Evolutionary conservation across 1,139 yeast genomes (phyloP).

Genomic region (Pichiaceae sp.): DNA sequence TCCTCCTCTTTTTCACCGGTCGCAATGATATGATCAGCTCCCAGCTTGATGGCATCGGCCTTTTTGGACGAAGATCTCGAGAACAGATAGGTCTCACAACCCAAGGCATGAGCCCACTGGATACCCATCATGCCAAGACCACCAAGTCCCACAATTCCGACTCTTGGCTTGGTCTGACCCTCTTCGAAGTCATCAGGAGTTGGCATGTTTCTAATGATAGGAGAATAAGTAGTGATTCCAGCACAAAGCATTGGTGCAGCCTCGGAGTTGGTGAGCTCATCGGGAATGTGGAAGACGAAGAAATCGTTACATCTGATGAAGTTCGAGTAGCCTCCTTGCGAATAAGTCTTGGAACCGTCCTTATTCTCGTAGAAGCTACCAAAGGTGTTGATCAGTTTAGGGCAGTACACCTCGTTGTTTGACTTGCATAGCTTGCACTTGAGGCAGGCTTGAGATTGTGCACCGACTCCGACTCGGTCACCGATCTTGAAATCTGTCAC

Average conservation of each 20-base stretch:
- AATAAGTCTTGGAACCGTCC: slow-evolving; percentile 26
- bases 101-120: slow-evolving; percentile 48
- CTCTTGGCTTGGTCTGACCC: slow-evolving; percentile 32
- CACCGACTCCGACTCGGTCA: slow-evolving; percentile 59
- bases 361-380: slow-evolving; percentile 28
- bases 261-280: slow-evolving; percentile 32
- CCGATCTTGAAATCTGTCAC: slow-evolving; percentile 43
- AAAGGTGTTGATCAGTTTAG: slow-evolving; percentile 34
- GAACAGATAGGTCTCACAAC: slow-evolving; percentile 48
- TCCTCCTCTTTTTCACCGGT: slow-evolving; percentile 30
- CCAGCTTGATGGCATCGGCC: slow-evolving; percentile 43
- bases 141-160: slow-evolving; percentile 52
- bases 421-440: slow-evolving; percentile 38
- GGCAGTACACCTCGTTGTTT: slow-evolving; percentile 45
- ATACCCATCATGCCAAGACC: slow-evolving; percentile 57
- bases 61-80: slow-evolving; percentile 41
- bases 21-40: slow-evolving; percentile 45
- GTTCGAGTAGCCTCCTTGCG: slow-evolving; percentile 57
- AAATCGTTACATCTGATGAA: slow-evolving; percentile 46
- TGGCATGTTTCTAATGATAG: slow-evolving; percentile 34
- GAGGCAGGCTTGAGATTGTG: slow-evolving; percentile 39
- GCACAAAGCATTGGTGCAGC: slow-evolving; percentile 67
- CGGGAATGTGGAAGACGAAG: slow-evolving; percentile 51
- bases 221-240: slow-evolving; percentile 56
- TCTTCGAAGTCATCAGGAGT: slow-evolving; percentile 3